A percentile compares a stretch with the other conserved stretches of the same genome.
These are phyloP conservation scores for Vaccinium darrowii DNA, from an alignment of 148 eudicot genomes.

Conservation along the genomic window DNA sequence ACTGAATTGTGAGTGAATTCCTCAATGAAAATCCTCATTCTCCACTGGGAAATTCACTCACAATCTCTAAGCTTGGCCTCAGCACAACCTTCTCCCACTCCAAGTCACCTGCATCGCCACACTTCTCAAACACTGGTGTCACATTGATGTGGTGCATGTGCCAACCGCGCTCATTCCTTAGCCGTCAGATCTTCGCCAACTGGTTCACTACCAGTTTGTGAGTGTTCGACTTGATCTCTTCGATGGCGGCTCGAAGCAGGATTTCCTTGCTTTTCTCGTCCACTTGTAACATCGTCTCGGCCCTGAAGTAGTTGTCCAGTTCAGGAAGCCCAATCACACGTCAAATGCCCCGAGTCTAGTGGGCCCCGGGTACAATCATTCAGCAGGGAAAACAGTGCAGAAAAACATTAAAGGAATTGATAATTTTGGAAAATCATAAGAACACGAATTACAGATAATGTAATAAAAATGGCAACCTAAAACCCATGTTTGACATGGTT, in stretches of 20 bases:
- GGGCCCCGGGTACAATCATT: slow-evolving; percentile 13
- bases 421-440: too few relatives aligned
- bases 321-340: slow-evolving; percentile 32
- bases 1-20: too few relatives aligned
- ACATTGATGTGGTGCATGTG: slow-evolving; percentile 14
- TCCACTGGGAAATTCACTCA: slow-evolving; percentile 11
- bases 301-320: slow-evolving; percentile 21
- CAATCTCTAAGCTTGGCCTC: slow-evolving; percentile 8
- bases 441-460: too few relatives aligned
- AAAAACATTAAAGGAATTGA: too few relatives aligned
- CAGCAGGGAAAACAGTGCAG: too few relatives aligned
- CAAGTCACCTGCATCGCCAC: neutral
- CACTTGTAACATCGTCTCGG: neutral
- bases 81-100: slow-evolving; percentile 21
- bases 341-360: slow-evolving; percentile 27
- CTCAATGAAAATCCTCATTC: too few relatives aligned
- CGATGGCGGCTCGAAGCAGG: slow-evolving; percentile 17
- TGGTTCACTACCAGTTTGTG: slow-evolving; percentile 6
- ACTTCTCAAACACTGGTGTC: neutral
- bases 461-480: too few relatives aligned
- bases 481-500: too few relatives aligned
- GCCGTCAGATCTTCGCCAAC: slow-evolving; percentile 14
- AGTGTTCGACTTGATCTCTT: slow-evolving; percentile 28
- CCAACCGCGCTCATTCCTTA: slow-evolving; percentile 21
- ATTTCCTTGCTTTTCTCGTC: neutral